Base-by-base conservation (phyloP, 306 rosid species). In the Oxytropis ochrocephala region DNA sequence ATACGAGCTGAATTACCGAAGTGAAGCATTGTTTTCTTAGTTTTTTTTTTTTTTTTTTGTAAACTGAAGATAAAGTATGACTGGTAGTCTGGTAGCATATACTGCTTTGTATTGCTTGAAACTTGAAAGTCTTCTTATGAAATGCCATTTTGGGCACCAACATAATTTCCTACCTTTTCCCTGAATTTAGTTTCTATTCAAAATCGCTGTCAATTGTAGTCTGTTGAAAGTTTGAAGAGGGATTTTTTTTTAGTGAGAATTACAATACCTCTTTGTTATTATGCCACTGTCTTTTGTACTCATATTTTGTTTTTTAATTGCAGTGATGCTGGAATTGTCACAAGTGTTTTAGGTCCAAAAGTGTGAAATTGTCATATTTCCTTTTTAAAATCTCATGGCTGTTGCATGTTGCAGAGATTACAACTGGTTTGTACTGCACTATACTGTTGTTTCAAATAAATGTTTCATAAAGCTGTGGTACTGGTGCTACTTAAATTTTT, bases 321-420 rank as follows among this genome's bases (percentile, higher is more conserved):
- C 78, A 82, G 85, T 36, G 41, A 0, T 41, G 64, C 48, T 57
- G 80, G 58, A 70, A 59, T 42, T 51, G 67, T 51, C 65, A 29
- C 69, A 19, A 32, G 41, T 21, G 29, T 60, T 64, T 46, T 19
- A 5, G 62, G 48, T 53, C 56, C 8, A 51, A 51, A 67, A 10
- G 35, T 43, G 61, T 61, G 78, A 50, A 41, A 9, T 42, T 42
- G 57, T 51, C 42, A 2, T 52, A 58, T 72, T 46, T 72, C 7
- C 46, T 32, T 32, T 36, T 36, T 8, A 8, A 6, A 9, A 9
- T 44, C 47, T 52, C 18, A 38, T 17, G 35, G 47, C 42, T 66
- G 43, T 43, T 33, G 47, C 19, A 14, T 44, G 56, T 80, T 71
- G 44, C 51, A 27, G 71, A 18, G 49, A 49, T 58, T 76, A 30